These are phyloP conservation scores for barrel medic (Medicago truncatula) DNA, from an alignment of 306 rosid species.

Conservation along the genomic window MtrunA17r5.0-ANR NC_053042.1:45644001-45644500, in stretches of 20 bases:
- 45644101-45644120: not conserved
- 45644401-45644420: slow-evolving; percentile 97
- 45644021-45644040: not conserved
- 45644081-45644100: not conserved
- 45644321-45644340: slow-evolving; percentile 90
- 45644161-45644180: not conserved
- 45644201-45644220: not conserved
- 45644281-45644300: slow-evolving; percentile 24
- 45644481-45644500: too few species aligned
- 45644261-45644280: not conserved
- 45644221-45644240: slow-evolving; percentile 9
- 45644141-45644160: not conserved
- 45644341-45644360: slow-evolving; percentile 91
- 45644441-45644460: slow-evolving; percentile 23
- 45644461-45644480: not conserved
- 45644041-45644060: not conserved
- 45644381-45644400: slow-evolving; percentile 86
- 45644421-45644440: slow-evolving; percentile 43
- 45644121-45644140: not conserved
- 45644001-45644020: not conserved
- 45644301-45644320: slow-evolving; percentile 69
- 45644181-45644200: slow-evolving; percentile 2
- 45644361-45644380: slow-evolving; percentile 65
- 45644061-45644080: not conserved
- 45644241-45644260: slow-evolving; percentile 13